Base-by-base conservation (phyloP, 2,329 filamentous ascomycete species). In the Fusarium sp. region DNA sequence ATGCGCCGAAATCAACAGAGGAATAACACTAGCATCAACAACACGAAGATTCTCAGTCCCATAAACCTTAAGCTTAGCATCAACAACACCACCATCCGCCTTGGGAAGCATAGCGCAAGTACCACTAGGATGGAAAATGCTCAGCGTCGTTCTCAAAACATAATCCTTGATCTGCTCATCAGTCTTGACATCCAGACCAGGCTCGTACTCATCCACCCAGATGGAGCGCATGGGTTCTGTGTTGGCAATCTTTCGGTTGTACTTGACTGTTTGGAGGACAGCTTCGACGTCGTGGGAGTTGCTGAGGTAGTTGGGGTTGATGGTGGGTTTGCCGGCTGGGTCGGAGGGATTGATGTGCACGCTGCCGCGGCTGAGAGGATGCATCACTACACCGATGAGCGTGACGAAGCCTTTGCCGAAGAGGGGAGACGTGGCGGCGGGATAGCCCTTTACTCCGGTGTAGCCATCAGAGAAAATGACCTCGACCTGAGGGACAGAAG, bases 361-460 rank as follows among this genome's bases (percentile, higher is more conserved):
- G 49, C 58, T 76, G 9, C 75, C 75, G 2, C 73, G 72, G 23
- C 75, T 89, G 73, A 89, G 86, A 1, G 90, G 90, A 62, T 91
- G 90, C 60, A 88, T 88, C 31, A 90, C 86, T 66, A 89, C 88
- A 1, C 86, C 84, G 72, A 87, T 86, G 65, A 87, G 82, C 19
- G 88, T 86, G 38, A 83, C 73, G 62, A 82, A 83, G 41, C 81
- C 60, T 25, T 75, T 66, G 7, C 73, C 73, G 16, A 62, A 75
- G 15, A 75, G 73, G 3, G 70, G 49, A 0, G 73, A 76, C 0
- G 64, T 78, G 62, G 76, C 77, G n/a, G 72, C 75, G 8, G 76
- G 73, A 37, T 78, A 78, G 1, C 78, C 77, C 23, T 77, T 76
- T 14, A 76, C 75, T 38, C 78, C 78, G 12, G 79, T 75, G 59